Evolutionary conservation across 2,329 filamentous ascomycete species (phyloP).

Genomic region (Colletotrichum sp.): DNA sequence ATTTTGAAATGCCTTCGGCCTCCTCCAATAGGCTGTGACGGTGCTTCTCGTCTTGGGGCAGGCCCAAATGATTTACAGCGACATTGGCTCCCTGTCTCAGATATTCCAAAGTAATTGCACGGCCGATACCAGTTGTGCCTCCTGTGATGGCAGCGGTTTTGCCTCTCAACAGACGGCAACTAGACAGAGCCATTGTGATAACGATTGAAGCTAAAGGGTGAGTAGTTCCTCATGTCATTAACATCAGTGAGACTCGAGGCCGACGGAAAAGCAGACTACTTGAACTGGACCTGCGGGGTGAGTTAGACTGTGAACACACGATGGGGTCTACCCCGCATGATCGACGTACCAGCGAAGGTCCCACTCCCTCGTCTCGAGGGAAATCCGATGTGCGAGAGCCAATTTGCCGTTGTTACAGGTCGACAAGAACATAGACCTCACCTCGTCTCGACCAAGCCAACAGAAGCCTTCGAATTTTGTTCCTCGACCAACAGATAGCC

Average conservation of each 20-base stretch:
- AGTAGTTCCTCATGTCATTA: not conserved
- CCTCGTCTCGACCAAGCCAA: fast-evolving
- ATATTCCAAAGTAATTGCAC: slow-evolving; percentile 72
- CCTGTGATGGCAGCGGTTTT: slow-evolving; percentile 72
- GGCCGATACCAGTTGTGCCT: slow-evolving; percentile 70
- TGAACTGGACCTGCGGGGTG: not conserved
- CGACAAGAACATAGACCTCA: not conserved
- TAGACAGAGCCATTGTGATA: not conserved
- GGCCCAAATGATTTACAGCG: slow-evolving; percentile 66
- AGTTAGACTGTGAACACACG: not conserved
- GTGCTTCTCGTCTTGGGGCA: slow-evolving; percentile 32
- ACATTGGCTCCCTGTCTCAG: slow-evolving; percentile 68
- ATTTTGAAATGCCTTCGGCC: slow-evolving; percentile 36
- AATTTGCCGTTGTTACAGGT: not conserved
- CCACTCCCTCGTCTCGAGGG: slow-evolving; percentile 8
- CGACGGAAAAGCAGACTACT: not conserved
- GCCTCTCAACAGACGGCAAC: slow-evolving; percentile 47
- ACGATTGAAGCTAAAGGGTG: not conserved
- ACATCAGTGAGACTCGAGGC: not conserved
- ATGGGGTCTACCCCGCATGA: not conserved
- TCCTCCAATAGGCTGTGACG: slow-evolving; percentile 34
- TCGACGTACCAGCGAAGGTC: not conserved
- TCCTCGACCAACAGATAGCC: not conserved
- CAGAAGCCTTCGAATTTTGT: not conserved
- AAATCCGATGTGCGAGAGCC: not conserved